Evolutionary conservation across 257 asterid genomes (phyloP), one percentile per base, ranked within the genome.

Genomic region (Scutellaria galericulata): DNA sequence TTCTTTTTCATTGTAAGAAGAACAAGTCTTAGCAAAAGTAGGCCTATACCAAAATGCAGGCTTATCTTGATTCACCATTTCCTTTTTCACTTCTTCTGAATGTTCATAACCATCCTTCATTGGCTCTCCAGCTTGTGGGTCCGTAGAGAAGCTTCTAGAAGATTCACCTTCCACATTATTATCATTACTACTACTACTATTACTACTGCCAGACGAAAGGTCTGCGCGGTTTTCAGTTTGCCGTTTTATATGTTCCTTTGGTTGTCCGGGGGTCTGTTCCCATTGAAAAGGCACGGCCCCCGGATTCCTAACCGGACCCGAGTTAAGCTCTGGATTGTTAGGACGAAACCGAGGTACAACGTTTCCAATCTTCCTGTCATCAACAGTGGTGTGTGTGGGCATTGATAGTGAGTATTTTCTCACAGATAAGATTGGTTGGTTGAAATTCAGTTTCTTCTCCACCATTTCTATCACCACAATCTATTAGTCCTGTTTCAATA

Each of bases 211-310:
- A 4, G 5, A 31, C 5, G 0, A 31, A 31, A 31, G 37, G 5
- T 31, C 37, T 4, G 3, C 4, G 31, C 37, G 11, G 56, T 55
- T n/a, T 58, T 37, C 63, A 39, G 67, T 39, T 52, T 70, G 78
- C 20, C 51, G 64, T 51, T 24, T 75, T 12, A 61, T 61, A 44
- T 76, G 86, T 59, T 82, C 80, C 81, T 89, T 90, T 9, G 97
- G 92, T 72, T 53, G 79, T 72, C 98, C 98, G 15, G 97, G 98
- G 63, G 63, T 79, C 61, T 70, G 88, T 64, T 93, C 98, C 98
- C 98, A 90, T 4, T 37, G 44, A 39, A 93, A 93, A n/a, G 98
- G 98, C 35, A 90, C 90, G 6, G 82, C 72, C 52, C 95, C 97
- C 0, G 91, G 83, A n/a, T 82, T 86, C 12, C 86, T 80, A 42